phyloP scores from a whole-genome alignment of 2,329 filamentous ascomycete genomes.

The Fusarium circinatum region DNA sequence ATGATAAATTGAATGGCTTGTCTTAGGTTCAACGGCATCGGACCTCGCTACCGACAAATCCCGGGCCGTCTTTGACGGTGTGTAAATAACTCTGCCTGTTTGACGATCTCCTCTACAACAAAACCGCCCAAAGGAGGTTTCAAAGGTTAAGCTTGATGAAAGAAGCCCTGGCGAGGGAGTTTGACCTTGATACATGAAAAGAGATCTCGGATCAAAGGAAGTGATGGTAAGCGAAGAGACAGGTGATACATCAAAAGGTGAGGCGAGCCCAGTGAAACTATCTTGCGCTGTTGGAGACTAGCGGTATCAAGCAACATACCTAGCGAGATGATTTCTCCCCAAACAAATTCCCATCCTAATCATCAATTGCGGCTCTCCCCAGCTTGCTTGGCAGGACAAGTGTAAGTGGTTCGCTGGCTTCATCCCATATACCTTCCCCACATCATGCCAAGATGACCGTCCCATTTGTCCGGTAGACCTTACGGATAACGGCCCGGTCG shows the following conservation, averaged over 20 bases:
- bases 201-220: not conserved
- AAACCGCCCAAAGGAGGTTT: not conserved
- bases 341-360: not conserved
- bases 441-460: slow-evolving; percentile 9
- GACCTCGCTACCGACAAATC: slow-evolving; percentile 11
- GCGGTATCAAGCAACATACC: not conserved
- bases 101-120: slow-evolving; percentile 12
- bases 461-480: slow-evolving; percentile 27
- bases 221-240: not conserved
- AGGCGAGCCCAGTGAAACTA: not conserved
- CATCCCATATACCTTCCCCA: slow-evolving; percentile 16
- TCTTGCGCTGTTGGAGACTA: not conserved
- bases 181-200: not conserved
- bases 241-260: not conserved
- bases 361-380: slow-evolving; percentile 1
- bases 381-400: slow-evolving; percentile 12
- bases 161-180: not conserved
- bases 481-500: slow-evolving; percentile 26
- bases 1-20: slow-evolving; percentile 15
- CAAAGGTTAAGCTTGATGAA: not conserved
- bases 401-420: slow-evolving; percentile 21
- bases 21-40: slow-evolving; percentile 29
- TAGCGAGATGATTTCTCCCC: not conserved
- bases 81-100: slow-evolving; percentile 7
- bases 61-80: slow-evolving; percentile 3